Percentiles rank a stretch among this genome's conserved stretches.
phyloP scores from a whole-genome alignment of 177 flowering plant genomes.

The Vitis hybrid region DNA sequence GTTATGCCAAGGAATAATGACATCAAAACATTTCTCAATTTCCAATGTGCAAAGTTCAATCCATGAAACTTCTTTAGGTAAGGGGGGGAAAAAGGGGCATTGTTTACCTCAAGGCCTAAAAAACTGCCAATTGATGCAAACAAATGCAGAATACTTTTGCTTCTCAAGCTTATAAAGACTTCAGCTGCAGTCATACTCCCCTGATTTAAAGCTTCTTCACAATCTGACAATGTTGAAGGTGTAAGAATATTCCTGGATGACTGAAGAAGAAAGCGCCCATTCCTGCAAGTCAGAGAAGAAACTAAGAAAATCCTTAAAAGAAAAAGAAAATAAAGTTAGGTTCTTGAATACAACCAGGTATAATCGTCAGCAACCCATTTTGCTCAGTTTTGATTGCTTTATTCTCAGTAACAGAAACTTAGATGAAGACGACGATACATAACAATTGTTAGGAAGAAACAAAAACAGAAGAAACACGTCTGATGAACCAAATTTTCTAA shows the following conservation, averaged over 20 bases:
- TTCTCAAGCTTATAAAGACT: constrained; percentile 75
- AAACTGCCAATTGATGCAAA: constrained; percentile 84
- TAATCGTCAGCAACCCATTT: neutral
- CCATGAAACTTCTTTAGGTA: neutral
- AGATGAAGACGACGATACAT: neutral
- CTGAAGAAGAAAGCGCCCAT: constrained; percentile 84
- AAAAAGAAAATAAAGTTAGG: neutral
- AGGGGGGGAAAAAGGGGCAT: neutral
- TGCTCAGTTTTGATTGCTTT: neutral
- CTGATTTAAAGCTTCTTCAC: constrained; percentile 87
- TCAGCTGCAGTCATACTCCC: constrained; percentile 73
- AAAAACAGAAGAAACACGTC: neutral
- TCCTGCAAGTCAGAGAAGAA: constrained; percentile 47
- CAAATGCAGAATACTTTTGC: constrained; percentile 76
- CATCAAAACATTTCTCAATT: neutral
- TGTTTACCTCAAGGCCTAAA: constrained; percentile 82
- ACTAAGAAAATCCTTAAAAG: neutral
- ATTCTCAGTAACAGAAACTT: neutral
- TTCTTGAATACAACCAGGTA: neutral
- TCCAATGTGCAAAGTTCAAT: neutral
- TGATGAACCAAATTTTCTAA: neutral
- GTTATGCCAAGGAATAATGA: too few species aligned
- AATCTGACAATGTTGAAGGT: constrained; percentile 56
- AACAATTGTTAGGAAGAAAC: constrained; percentile 2
- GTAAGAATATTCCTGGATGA: constrained; percentile 70